A percentile compares a stretch with the other conserved stretches of the same genome.
Evolutionary conservation across 179 eudicot genomes (phyloP).

Genomic region (Dionaea muscipula): DNA sequence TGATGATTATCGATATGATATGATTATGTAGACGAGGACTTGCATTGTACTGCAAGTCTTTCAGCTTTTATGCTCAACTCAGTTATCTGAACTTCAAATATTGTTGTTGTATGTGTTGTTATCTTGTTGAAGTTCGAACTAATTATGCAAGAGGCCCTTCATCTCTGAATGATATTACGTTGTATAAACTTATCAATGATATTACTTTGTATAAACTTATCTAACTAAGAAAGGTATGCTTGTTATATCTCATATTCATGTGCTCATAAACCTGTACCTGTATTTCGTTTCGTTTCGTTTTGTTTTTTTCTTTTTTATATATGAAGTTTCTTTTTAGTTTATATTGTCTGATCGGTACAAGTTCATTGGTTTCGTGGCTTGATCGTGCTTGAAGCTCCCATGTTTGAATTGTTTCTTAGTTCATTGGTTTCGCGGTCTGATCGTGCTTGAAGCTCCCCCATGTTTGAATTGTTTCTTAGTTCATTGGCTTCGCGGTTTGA

Average conservation of each 20-base stretch:
- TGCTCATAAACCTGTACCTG: no score
- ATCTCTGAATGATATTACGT: not conserved
- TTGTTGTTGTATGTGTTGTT: slow-evolving; percentile 2
- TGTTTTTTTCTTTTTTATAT: no score
- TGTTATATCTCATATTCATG: not conserved
- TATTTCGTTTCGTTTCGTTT: no score
- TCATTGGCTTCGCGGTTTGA: no score
- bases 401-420: no score
- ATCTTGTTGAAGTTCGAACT: not conserved
- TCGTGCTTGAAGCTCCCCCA: no score
- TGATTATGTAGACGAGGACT: slow-evolving; percentile 1
- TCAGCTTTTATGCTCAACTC: not conserved
- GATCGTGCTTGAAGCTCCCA: no score
- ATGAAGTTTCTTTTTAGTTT: no score
- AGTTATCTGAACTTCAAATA: not conserved
- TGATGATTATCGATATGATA: not conserved
- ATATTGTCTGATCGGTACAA: no score
- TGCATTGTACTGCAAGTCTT: not conserved
- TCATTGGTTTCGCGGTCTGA: no score
- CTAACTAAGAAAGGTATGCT: not conserved
- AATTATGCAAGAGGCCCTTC: not conserved
- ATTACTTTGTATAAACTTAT: not conserved
- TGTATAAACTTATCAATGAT: not conserved
- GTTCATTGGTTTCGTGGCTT: no score
- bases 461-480: no score